Conservation (phyloP, 2,329 filamentous ascomycete species). For the Monosporascus sp. region DNA sequence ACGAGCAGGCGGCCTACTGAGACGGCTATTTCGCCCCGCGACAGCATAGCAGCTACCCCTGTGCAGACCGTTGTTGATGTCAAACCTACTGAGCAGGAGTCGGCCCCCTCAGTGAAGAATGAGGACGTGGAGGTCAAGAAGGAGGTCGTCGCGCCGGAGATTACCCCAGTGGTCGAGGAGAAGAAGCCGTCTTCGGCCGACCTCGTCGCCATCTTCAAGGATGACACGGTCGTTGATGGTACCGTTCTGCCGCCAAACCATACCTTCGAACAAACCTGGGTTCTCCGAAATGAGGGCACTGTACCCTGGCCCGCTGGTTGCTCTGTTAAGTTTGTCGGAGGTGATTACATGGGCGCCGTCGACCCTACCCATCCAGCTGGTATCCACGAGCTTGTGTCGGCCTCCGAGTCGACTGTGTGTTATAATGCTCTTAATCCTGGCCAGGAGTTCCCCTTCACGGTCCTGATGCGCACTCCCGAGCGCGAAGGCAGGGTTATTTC, state of each 20-base stretch:
- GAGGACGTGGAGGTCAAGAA: slow-evolving; percentile 23
- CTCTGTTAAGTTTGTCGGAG: slow-evolving; percentile 85
- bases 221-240: slow-evolving; percentile 75
- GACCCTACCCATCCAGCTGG: slow-evolving; percentile 76
- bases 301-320: slow-evolving; percentile 82
- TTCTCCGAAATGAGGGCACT: slow-evolving; percentile 77
- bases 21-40: slow-evolving; percentile 45
- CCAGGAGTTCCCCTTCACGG: slow-evolving; percentile 73
- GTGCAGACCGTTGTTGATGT: slow-evolving; percentile 72
- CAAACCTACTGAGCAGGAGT: slow-evolving; percentile 51
- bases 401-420: slow-evolving; percentile 78
- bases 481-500: slow-evolving; percentile 79
- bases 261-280: slow-evolving; percentile 87
- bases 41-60: slow-evolving; percentile 36
- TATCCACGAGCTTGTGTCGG: slow-evolving; percentile 67
- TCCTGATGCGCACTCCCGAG: slow-evolving; percentile 74
- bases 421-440: slow-evolving; percentile 65
- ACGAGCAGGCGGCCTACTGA: slow-evolving; percentile 47
- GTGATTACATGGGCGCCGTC: slow-evolving; percentile 93
- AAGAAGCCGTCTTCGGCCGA: slow-evolving; percentile 21
- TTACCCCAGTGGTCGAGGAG: slow-evolving; percentile 13
- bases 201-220: slow-evolving; percentile 60
- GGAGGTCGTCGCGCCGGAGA: slow-evolving; percentile 9
- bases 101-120: slow-evolving; percentile 19
- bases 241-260: slow-evolving; percentile 64